phyloP scores from a whole-genome alignment of 768 basidiomycete genomes.

The Russula sp. region DNA sequence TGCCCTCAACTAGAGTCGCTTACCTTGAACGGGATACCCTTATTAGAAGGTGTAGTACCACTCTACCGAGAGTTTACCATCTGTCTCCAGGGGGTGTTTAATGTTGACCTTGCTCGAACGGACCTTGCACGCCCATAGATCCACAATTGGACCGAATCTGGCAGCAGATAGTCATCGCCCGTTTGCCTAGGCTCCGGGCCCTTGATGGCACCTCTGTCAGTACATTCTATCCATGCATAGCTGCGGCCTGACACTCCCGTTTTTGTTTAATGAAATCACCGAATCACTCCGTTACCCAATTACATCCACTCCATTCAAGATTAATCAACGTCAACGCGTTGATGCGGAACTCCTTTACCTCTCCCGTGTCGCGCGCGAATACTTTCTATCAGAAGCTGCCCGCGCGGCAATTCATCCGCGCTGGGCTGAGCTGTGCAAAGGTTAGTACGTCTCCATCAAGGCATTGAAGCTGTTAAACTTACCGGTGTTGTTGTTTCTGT shows the following conservation, averaged over 20 bases:
- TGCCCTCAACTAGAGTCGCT: constrained; percentile 59
- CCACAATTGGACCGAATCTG: constrained; percentile 32
- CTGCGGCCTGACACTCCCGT: background rate
- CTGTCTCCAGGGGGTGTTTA: background rate
- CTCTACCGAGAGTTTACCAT: background rate
- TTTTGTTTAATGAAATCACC: background rate
- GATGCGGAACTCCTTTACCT: constrained; percentile 84
- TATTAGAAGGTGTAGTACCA: constrained; percentile 44
- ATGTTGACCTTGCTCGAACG: background rate
- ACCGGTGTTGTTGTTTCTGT: background rate
- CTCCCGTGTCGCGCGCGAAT: constrained; percentile 48
- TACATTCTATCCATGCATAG: constrained; percentile 13
- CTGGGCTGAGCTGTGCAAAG: constrained; percentile 54
- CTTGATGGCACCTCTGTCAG: constrained; percentile 63
- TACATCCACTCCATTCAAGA: constrained; percentile 34
- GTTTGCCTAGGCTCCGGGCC: constrained; percentile 49
- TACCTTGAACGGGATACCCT: constrained; percentile 54
- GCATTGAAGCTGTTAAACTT: background rate
- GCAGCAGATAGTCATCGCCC: constrained; percentile 59
- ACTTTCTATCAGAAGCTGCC: constrained; percentile 37
- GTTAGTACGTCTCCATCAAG: constrained; percentile 33
- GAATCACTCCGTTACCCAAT: background rate
- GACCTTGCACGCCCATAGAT: constrained; percentile 27
- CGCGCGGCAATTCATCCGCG: constrained; percentile 49
- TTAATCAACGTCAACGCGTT: constrained; percentile 59